phyloP scores from a whole-genome alignment of 78 protist genomes.

The Pelomyxa schiedti region DNA sequence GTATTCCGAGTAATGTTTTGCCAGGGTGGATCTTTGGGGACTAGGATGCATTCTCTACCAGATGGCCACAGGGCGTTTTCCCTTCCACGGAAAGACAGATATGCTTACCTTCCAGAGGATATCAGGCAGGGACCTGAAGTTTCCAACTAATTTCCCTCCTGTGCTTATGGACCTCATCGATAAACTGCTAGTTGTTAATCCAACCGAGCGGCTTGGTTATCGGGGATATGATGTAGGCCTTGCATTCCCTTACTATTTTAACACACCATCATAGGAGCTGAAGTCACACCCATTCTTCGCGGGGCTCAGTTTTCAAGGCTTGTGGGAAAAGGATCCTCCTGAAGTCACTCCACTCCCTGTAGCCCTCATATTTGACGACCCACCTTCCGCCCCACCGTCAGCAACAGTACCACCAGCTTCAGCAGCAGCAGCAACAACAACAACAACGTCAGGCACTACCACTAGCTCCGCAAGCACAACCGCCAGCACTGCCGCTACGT shows the following conservation, averaged over 20 bases:
- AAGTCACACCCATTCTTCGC: conserved; percentile 56
- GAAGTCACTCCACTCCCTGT: conserved; percentile 11
- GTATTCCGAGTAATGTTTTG: no score
- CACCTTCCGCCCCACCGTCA: not conserved
- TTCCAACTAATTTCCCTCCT: conserved; percentile 56
- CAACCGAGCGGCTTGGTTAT: conserved; percentile 15
- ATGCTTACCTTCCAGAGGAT: conserved; percentile 66
- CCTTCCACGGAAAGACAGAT: conserved; percentile 50
- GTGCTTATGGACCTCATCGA: conserved; percentile 48
- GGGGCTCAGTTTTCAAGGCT: conserved; percentile 23
- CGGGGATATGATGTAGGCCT: conserved; percentile 1
- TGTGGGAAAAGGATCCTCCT: conserved; percentile 29
- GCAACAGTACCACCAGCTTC: not conserved
- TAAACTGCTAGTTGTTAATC: conserved; percentile 19
- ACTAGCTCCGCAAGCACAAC: not conserved
- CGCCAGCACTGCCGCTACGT: not conserved
- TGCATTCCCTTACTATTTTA: not conserved
- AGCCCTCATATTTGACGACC: conserved; percentile 27
- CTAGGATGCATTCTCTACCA: conserved; percentile 80
- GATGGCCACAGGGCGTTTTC: conserved; percentile 52
- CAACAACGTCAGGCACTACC: not conserved
- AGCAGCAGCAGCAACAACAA: not conserved
- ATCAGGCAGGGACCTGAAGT: conserved; percentile 10
- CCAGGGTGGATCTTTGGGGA: conserved; percentile 81
- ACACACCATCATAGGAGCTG: conserved; percentile 8